A percentile compares a stretch with the other conserved stretches of the same genome.
These are phyloP conservation scores for Monascus purpureus DNA, from an alignment of 495 filamentous ascomycete species.

Conservation along the genomic window DNA sequence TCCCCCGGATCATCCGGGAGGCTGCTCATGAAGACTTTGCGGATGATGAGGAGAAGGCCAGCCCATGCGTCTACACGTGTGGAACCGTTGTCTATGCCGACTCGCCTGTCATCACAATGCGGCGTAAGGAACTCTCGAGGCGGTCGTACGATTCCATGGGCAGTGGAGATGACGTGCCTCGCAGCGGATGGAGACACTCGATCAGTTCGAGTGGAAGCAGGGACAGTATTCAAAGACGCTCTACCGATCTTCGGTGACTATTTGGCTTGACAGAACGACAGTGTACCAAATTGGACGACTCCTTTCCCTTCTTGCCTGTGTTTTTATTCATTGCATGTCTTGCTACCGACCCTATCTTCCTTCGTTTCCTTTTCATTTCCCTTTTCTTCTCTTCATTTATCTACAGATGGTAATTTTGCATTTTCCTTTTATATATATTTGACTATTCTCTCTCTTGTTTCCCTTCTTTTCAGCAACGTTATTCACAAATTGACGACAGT, in stretches of 20 bases:
- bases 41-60: constrained; percentile 24
- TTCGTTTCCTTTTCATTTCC: neutral
- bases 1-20: constrained; percentile 43
- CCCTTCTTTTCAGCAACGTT: too few species aligned
- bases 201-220: neutral
- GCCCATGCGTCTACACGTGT: constrained; percentile 32
- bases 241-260: too few species aligned
- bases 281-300: too few species aligned
- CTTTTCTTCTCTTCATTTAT: constrained; percentile 1
- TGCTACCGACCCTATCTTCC: too few species aligned
- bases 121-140: constrained; percentile 34
- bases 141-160: constrained; percentile 17
- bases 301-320: too few species aligned
- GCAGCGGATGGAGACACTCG: constrained; percentile 7
- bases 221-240: neutral
- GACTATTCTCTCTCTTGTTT: too few species aligned
- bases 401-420: neutral
- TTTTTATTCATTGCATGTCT: too few species aligned
- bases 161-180: constrained; percentile 9
- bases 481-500: too few species aligned
- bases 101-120: constrained; percentile 35
- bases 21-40: constrained; percentile 40
- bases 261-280: too few species aligned
- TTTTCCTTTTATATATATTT: neutral
- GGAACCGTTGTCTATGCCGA: constrained; percentile 42